Base-by-base conservation (phyloP, 2,329 filamentous ascomycete genomes). In the Cordyceps tenuipes region DNA sequence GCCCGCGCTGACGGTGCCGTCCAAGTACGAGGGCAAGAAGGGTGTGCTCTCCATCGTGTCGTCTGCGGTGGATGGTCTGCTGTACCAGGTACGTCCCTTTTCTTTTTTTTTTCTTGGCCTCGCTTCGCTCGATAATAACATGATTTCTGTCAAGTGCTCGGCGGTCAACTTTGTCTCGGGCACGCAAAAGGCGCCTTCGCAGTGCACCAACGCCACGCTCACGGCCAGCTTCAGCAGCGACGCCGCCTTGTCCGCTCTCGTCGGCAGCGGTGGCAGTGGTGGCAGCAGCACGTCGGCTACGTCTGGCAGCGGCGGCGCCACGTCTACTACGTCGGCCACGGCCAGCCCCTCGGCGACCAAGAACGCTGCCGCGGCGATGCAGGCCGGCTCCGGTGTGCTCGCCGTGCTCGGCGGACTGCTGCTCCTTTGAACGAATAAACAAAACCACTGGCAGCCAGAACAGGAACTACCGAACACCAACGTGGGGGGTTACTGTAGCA, bases 91-190 rank as follows among this genome's bases (percentile, higher is more conserved):
- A 69, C 57, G 73, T 41, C 6, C 1, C 21, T 52, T 21, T 36
- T 21, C 26, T 52, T 15, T 53, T 44, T 53, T 43, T 55, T 34
- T 15, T 10, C 52, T 23, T 23, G 23, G 23, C 23, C 52, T 55
- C 49, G 34, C 60, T 53, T 52, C 48, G 19, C 34, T 34, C 34
- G n/a, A n/a, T n/a, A n/a, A n/a, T n/a, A n/a, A n/a, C n/a, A n/a
- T n/a, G n/a, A n/a, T n/a, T n/a, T n/a, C n/a, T n/a, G n/a, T n/a
- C n/a, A n/a, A n/a, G 81, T 84, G 82, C 66, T 71, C 81, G 47
- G 75, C 76, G 39, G 79, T 83, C 64, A 79, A 79, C 63, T 85
- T 85, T 64, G 79, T 85, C 63, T 66, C 68, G n/a, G 75, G 75
- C 62, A 64, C 69, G n/a, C 68, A 66, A 43, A 64, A 69, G 19